Conservation (phyloP, 2,329 filamentous ascomycete species). For the Sordariomycetes sp. region DNA sequence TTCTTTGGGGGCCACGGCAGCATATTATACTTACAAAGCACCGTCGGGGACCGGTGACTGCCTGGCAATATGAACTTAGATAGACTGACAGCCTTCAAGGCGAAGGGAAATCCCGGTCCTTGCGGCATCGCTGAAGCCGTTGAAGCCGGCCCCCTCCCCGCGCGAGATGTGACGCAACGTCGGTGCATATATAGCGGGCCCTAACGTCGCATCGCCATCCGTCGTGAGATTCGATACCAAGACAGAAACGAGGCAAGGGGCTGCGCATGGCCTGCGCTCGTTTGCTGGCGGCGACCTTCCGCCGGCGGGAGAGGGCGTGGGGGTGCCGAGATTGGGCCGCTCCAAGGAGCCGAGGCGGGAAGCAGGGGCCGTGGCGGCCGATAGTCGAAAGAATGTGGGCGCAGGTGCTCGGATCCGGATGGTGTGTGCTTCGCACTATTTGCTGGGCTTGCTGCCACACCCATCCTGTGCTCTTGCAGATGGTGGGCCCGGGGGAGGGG, state of each 20-base stretch:
- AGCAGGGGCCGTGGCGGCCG: neutral
- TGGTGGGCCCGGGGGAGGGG: neutral
- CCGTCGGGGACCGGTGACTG: neutral
- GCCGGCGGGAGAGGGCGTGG: neutral
- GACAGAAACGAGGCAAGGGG: neutral
- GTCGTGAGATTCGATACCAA: neutral
- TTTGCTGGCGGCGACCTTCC: neutral
- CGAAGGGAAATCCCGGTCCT: neutral
- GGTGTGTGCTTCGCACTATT: neutral
- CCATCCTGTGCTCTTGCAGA: conserved; percentile 1
- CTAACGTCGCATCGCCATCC: neutral
- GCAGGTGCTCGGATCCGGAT: neutral
- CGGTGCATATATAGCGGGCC: neutral
- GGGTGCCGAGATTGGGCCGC: neutral
- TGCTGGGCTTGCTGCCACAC: neutral
- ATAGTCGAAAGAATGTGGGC: neutral
- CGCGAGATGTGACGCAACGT: neutral
- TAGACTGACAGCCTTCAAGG: conserved; percentile 2
- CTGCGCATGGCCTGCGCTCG: neutral
- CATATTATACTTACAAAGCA: neutral
- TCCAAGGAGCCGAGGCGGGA: neutral
- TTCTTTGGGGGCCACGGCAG: too few species aligned
- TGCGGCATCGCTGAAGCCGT: neutral
- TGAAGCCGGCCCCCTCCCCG: neutral
- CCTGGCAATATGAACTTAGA: conserved; percentile 4